Base-by-base conservation (phyloP, 352 stramenopile genomes). In the Pythium aristosporum region DNA sequence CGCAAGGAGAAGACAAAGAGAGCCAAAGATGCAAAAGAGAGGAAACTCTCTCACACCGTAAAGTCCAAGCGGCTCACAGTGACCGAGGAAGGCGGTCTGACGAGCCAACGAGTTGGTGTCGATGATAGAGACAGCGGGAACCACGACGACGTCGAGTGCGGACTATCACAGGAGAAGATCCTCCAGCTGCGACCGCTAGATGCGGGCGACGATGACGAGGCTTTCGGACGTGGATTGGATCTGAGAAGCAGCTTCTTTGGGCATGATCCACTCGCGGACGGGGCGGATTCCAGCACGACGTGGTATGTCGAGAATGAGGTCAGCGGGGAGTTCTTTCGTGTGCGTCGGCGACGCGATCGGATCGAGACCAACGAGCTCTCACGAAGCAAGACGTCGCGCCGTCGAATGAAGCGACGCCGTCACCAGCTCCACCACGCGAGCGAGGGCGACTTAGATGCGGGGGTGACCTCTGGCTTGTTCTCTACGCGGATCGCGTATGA, bases 251-350 rank as follows among this genome's bases (percentile, higher is more conserved):
- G 57, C 37, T 53, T 66, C 30, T 66, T 60, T 43, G 59, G 59
- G 4, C 48, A 52, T 49, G 20, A 16, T 20, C 53, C 20, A 8
- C 9, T n/a, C n/a, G 32, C n/a, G 12, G 18, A 57, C 32, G 20
- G 20, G 9, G 18, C 23, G 5, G 57, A 44, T 23, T 10, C 12
- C 25, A 37, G 16, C 12, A 47, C 50, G 1, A 69, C 64, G 16
- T 42, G 50, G 6, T 73, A 57, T 20, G 65, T 85, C 13, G 82
- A 89, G 54, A 84, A 88, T 56, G 74, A 87, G 43, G 62, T 73
- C 39, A 88, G 76, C 41, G 82, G 82, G 5, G 78, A 85, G 50
- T 91, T 91, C 52, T 85, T 85, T 34, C 77, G 79, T 21, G 66
- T 88, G 12, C 61, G 62, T 0, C 37, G 36, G 13, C 51, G 51